Conservation (phyloP, 495 filamentous ascomycete genomes). For the Hypoxylon trugodes region DNA sequence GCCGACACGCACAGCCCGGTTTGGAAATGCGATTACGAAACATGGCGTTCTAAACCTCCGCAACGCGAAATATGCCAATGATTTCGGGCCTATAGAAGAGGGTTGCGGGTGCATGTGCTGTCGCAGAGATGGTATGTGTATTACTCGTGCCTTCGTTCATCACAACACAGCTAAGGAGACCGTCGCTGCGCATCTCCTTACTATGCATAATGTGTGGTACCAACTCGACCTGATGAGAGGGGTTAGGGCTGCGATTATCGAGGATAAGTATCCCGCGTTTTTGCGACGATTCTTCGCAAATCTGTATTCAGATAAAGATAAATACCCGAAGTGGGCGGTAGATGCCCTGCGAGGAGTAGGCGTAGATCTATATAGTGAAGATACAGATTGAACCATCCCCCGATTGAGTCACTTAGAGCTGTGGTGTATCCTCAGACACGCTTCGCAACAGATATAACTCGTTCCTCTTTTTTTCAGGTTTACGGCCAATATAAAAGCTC, state of each 20-base stretch:
- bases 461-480: too few relatives aligned
- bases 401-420: background rate
- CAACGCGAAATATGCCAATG: slow-evolving; percentile 74
- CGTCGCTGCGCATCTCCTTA: slow-evolving; percentile 91
- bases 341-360: slow-evolving; percentile 84
- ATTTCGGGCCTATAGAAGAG: slow-evolving; percentile 84
- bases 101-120: slow-evolving; percentile 85
- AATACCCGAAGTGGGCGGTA: slow-evolving; percentile 84
- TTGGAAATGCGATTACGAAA: slow-evolving; percentile 90
- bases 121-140: slow-evolving; percentile 74
- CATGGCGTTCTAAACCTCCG: slow-evolving; percentile 84
- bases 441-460: too few relatives aligned
- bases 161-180: slow-evolving; percentile 95
- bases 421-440: background rate
- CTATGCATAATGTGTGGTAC: slow-evolving; percentile 94
- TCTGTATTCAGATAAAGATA: slow-evolving; percentile 71
- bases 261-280: slow-evolving; percentile 82
- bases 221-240: slow-evolving; percentile 81
- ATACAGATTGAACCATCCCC: slow-evolving; percentile 13
- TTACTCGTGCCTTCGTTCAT: slow-evolving; percentile 89
- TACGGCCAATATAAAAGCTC: too few relatives aligned
- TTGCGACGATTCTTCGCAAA: slow-evolving; percentile 77
- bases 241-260: slow-evolving; percentile 79
- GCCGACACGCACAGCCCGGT: slow-evolving; percentile 95
- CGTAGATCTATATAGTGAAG: slow-evolving; percentile 68